Evolutionary conservation across 129 eudicot species (phyloP), one percentile per base, ranked within the genome.

Genomic region (Sambucus nigra): DNA sequence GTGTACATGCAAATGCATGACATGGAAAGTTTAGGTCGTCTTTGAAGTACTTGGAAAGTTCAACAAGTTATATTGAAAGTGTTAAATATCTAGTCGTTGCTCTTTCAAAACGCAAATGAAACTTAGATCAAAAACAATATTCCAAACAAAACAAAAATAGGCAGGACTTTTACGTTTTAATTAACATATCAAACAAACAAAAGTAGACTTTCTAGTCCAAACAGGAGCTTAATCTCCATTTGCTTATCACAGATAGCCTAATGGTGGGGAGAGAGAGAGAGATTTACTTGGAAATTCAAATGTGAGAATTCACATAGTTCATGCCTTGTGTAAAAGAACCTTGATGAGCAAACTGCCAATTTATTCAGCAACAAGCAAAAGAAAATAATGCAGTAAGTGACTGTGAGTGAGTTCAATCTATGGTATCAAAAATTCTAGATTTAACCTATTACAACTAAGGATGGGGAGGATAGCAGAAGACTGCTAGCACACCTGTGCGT

Each of bases 311-410:
- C 65, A 80, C 71, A 59, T 72, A 88, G 68, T 76, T 70, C 74
- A 88, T 70, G 65, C 78, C 91, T 55, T 80, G 95, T 11, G 84
- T 29, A 70, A 69, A 88, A 55, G 97, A 72, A 40, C 85, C 93
- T 69, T 81, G 89, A 68, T 77, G 88, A 76, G 78, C 62, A 71
- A 69, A 82, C 97, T 89, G 86, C 62, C 61, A 77, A 14, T 63
- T 41, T 54, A 4, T 27, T 29, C 25, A 59, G 15, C 53, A 11
- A n/a, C 33, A 19, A 49, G 6, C 5, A 32, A 64, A 27, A 9
- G 15, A 33, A 35, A 22, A 22, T 6, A 2, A 27, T 18, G 1
- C 39, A 48, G 26, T 21, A 55, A 35, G 14, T 39, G 19, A 16
- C 53, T 53, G 42, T 42, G 19, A 55, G 16, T 25, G 24, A 29